A percentile compares a stretch with the other conserved stretches of the same genome.
phyloP scores from a whole-genome alignment of 352 stramenopile genomes.

The Globisporangium ultimum region DNA sequence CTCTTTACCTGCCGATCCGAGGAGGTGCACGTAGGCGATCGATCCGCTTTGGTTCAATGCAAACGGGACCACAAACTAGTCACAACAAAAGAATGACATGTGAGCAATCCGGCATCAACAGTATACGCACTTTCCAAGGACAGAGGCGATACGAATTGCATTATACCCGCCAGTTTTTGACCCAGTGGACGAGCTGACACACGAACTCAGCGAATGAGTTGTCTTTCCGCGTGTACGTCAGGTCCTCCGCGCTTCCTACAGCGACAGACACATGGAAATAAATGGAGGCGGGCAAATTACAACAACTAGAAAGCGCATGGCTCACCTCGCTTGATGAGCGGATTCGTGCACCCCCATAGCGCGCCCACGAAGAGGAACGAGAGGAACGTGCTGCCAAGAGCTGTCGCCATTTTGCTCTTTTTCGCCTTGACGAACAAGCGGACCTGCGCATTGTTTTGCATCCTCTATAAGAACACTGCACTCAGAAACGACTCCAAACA shows the following conservation, averaged over 20 bases:
- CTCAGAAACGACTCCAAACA: not conserved
- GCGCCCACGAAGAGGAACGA: conserved; percentile 83
- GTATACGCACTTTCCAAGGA: no score
- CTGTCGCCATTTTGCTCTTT: not conserved
- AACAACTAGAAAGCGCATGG: not conserved
- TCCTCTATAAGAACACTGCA: not conserved
- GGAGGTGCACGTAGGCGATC: conserved; percentile 72
- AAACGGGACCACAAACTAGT: conserved; percentile 81
- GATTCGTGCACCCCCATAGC: conserved; percentile 86
- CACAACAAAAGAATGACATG: conserved; percentile 1
- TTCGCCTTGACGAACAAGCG: not conserved
- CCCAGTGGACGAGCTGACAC: conserved; percentile 39
- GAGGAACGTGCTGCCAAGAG: conserved; percentile 33
- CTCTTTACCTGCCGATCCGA: conserved; percentile 59
- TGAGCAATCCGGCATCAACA: no score
- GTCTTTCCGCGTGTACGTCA: conserved; percentile 54
- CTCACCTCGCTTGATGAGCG: conserved; percentile 74
- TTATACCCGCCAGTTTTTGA: conserved; percentile 73
- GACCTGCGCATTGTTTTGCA: not conserved
- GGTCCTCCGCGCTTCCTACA: conserved; percentile 45
- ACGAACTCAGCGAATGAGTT: conserved; percentile 54
- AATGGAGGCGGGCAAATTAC: not conserved
- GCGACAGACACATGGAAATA: not conserved
- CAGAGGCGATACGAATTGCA: no score
- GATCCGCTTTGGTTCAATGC: conserved; percentile 82